A percentile compares a stretch with the other conserved stretches of the same genome.
phyloP scores from a whole-genome alignment of 1,284 basidiomycete genomes.

The Crepidotus sp. region DNA sequence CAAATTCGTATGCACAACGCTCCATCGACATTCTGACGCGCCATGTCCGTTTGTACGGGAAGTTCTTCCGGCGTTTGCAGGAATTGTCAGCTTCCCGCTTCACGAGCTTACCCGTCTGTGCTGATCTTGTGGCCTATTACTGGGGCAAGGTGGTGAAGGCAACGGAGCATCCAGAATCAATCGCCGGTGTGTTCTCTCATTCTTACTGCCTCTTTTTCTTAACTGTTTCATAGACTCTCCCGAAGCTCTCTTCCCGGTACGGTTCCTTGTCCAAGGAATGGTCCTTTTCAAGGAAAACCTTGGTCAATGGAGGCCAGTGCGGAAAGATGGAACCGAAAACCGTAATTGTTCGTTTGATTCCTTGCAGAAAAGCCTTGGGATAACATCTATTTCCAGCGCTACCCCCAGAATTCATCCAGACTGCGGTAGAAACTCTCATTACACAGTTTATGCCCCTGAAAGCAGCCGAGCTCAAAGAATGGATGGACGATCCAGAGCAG shows the following conservation, averaged over 20 bases:
- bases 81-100: slow-evolving; percentile 53
- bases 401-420: slow-evolving; percentile 65
- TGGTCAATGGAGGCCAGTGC: slow-evolving; percentile 58
- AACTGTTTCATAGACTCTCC: slow-evolving; percentile 32
- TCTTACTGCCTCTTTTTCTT: not conserved
- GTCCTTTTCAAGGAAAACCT: slow-evolving; percentile 82
- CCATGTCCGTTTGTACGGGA: slow-evolving; percentile 63
- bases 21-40: slow-evolving; percentile 52
- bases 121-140: slow-evolving; percentile 63
- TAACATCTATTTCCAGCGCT: slow-evolving; percentile 41
- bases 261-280: slow-evolving; percentile 80
- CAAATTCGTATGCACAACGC: slow-evolving; percentile 28
- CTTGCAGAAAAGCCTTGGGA: not conserved
- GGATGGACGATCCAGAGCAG: slow-evolving; percentile 82
- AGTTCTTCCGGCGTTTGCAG: slow-evolving; percentile 68
- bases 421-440: slow-evolving; percentile 70
- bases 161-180: slow-evolving; percentile 41
- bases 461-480: slow-evolving; percentile 65
- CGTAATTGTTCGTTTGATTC: slow-evolving; percentile 39
- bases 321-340: slow-evolving; percentile 52
- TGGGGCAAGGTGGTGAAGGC: slow-evolving; percentile 71
- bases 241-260: slow-evolving; percentile 59
- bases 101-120: slow-evolving; percentile 52
- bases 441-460: slow-evolving; percentile 79
- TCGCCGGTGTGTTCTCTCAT: slow-evolving; percentile 40